Conservation (phyloP, 2,329 filamentous ascomycete genomes). For the Rhinocladiella mackenziei region DNA sequence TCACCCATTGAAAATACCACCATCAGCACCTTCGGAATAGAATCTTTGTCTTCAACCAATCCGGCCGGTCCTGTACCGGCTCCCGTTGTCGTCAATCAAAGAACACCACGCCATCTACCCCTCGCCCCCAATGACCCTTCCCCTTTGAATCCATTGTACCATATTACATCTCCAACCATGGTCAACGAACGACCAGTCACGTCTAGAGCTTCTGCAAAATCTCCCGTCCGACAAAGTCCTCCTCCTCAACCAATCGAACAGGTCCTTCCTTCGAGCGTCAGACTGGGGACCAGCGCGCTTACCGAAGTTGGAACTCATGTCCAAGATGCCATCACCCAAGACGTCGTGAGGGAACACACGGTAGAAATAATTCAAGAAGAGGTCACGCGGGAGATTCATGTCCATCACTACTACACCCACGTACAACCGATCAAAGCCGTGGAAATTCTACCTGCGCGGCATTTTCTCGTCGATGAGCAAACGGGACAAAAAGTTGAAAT, state of each 20-base stretch:
- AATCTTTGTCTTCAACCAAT: slow-evolving; percentile 5
- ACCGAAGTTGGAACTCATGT: slow-evolving; percentile 27
- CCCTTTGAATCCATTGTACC: slow-evolving; percentile 21
- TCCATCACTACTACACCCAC: slow-evolving; percentile 35
- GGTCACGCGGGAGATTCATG: slow-evolving; percentile 37
- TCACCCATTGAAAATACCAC: slow-evolving; percentile 1
- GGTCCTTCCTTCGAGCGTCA: slow-evolving; percentile 20
- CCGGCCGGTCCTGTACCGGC: slow-evolving; percentile 4
- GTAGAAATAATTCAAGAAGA: slow-evolving; percentile 33
- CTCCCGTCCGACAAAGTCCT: neutral
- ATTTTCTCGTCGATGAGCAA: slow-evolving; percentile 30
- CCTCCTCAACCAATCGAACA: slow-evolving; percentile 12
- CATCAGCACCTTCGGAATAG: slow-evolving; percentile 3
- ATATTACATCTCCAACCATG: slow-evolving; percentile 15
- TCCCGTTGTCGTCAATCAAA: neutral
- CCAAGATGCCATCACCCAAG: slow-evolving; percentile 30
- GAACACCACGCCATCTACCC: slow-evolving; percentile 19
- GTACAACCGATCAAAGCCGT: slow-evolving; percentile 35
- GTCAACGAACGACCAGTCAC: neutral
- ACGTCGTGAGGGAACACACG: slow-evolving; percentile 30
- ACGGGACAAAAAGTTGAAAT: slow-evolving; percentile 29
- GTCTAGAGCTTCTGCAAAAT: slow-evolving; percentile 2
- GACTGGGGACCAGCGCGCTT: slow-evolving; percentile 13
- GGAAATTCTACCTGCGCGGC: slow-evolving; percentile 35
- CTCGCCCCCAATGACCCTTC: slow-evolving; percentile 22